Base-by-base conservation (phyloP, 148 eudicot species). In the Fagopyrum homotropicum region DNA sequence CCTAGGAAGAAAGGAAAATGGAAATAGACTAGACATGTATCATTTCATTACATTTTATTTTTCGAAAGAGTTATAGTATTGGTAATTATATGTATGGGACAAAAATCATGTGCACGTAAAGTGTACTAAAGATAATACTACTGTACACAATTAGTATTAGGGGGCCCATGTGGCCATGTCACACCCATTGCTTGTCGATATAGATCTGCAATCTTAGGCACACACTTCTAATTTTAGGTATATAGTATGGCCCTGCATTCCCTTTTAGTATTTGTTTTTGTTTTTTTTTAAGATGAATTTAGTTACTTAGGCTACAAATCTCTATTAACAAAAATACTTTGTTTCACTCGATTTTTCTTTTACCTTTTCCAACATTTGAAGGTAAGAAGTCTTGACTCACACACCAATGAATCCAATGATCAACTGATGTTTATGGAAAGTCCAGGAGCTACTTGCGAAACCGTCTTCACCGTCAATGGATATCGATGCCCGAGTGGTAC, bases 41-140 rank as follows among this genome's bases (percentile, higher is more conserved):
- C 19, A 55, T n/a, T n/a, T 55, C 19, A 16, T 4, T 1, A 15
- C 19, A 5, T n/a, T 55, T 55, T 51, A 9, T 35, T 51, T 16
- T 55, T n/a, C 26, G 59, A 6, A n/a, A 4, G 59, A 19, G 59
- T 5, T 55, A 16, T 22, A n/a, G 22, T 16, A 16, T 55, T 55
- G 60, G 4, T 51, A 1, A 16, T 55, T 52, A 52, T 52, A 52
- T 55, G 17, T 55, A n/a, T n/a, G 9, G 26, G 60, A 55, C 60
- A 55, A 16, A 52, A 55, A 55, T 55, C 60, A 55, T n/a, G 60
- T 55, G 22, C 60, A 55, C 60, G 60, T 55, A 55, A 55, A 55
- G 60, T 55, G 60, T 16, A n/a, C 22, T 22, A 2, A 5, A 55
- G 3, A 51, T 11, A 51, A 55, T 55, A 35, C 40, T 35, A 35